Percentiles rank a stretch among this genome's conserved stretches.
Conservation (phyloP, 495 filamentous ascomycete species). For the Cercophora samala region DNA sequence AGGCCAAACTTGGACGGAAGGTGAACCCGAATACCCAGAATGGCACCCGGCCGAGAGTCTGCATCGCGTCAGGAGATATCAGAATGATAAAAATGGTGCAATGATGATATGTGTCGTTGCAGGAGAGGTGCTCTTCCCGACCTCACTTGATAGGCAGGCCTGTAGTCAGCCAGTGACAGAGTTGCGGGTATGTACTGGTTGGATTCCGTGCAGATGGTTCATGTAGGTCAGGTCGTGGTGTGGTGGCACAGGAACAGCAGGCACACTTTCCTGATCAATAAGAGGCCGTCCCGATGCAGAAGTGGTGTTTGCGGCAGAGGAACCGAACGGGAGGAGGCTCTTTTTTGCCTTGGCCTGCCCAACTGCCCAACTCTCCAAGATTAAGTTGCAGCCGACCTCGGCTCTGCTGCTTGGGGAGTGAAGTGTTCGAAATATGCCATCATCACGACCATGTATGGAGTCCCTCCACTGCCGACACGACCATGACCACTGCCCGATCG, state of each 20-base stretch:
- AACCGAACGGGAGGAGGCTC: slow-evolving; percentile 1
- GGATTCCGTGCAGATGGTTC: background rate
- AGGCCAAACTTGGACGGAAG: background rate
- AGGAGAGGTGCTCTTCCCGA: background rate
- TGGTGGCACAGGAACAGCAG: background rate
- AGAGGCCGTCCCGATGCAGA: background rate
- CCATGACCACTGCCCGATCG: too few relatives aligned
- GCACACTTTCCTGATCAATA: background rate
- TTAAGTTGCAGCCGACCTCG: slow-evolving; percentile 14
- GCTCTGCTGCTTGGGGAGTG: background rate
- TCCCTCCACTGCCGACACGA: background rate
- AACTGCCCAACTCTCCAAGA: background rate
- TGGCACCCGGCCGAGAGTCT: background rate
- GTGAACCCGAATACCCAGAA: background rate
- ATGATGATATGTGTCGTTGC: background rate
- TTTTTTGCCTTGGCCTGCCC: background rate
- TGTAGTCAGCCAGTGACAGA: background rate
- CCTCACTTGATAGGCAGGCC: background rate
- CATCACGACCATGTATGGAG: background rate
- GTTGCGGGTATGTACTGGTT: background rate
- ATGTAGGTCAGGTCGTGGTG: background rate
- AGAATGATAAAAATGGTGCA: background rate
- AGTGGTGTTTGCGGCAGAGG: background rate
- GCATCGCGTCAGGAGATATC: background rate
- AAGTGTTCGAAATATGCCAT: background rate